Conservation (phyloP, 176 grass and related monocot species). For the Zizania latifolia region DNA sequence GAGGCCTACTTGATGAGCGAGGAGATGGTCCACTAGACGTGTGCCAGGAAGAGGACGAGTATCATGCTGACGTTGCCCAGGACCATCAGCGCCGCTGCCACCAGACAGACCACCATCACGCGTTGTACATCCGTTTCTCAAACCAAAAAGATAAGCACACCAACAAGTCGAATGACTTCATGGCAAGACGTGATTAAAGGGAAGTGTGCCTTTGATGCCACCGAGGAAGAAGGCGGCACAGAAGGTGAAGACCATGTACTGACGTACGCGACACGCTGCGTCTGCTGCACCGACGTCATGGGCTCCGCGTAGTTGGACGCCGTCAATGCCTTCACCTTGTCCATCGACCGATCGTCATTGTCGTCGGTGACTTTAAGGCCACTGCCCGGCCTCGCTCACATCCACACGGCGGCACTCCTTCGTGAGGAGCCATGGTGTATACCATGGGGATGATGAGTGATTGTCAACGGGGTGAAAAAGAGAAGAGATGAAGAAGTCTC, state of each 20-base stretch:
- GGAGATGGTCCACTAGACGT: conserved; percentile 81
- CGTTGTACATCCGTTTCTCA: conserved; percentile 42
- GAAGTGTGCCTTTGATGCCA: too few relatives aligned
- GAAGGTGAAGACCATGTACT: conserved; percentile 72
- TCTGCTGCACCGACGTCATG: conserved; percentile 38
- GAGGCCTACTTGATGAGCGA: conserved; percentile 63
- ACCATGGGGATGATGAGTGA: too few relatives aligned
- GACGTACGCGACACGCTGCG: conserved; percentile 57
- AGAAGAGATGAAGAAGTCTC: too few relatives aligned
- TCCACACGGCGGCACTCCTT: too few relatives aligned
- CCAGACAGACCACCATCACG: conserved; percentile 66
- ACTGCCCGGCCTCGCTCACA: conserved; percentile 18
- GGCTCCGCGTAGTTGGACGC: conserved; percentile 40
- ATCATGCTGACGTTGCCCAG: too few relatives aligned
- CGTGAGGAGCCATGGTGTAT: too few relatives aligned
- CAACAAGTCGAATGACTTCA: too few relatives aligned
- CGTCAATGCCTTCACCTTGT: conserved; percentile 42
- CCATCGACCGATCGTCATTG: conserved; percentile 14
- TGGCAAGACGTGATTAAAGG: too few relatives aligned
- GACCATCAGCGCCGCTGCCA: too few relatives aligned
- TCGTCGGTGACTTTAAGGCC: too few relatives aligned
- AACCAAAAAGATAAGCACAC: not conserved
- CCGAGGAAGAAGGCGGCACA: conserved; percentile 82
- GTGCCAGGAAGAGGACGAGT: too few relatives aligned
- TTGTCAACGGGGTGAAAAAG: too few relatives aligned